phyloP scores from a whole-genome alignment of 2,329 filamentous ascomycete species.

The Neurospora sp. region DNA sequence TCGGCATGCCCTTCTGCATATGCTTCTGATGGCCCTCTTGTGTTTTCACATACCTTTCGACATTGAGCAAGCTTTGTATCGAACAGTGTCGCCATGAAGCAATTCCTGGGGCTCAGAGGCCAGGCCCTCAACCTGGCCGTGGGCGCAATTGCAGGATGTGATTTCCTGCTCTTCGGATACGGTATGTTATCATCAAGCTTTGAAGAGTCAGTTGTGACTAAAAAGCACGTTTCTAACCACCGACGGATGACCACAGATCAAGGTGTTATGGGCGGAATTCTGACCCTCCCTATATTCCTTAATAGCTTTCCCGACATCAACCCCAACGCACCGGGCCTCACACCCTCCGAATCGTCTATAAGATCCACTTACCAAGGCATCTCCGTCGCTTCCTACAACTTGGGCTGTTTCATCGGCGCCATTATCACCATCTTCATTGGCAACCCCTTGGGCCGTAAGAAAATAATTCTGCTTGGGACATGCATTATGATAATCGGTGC shows the following conservation, averaged over 20 bases:
- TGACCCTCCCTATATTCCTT: constrained; percentile 57
- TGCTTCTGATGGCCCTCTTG: neutral
- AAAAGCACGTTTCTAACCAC: neutral
- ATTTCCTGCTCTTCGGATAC: constrained; percentile 55
- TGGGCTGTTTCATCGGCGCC: constrained; percentile 23
- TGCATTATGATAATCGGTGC: constrained; percentile 34
- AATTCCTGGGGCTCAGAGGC: constrained; percentile 57
- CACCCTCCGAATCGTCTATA: constrained; percentile 23
- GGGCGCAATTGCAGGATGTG: constrained; percentile 59
- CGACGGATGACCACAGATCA: neutral
- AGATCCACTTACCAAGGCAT: constrained; percentile 39
- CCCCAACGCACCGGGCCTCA: constrained; percentile 26
- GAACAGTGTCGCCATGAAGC: constrained; percentile 15
- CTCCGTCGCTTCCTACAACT: constrained; percentile 20
- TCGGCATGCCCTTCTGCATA: neutral
- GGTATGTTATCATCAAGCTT: constrained; percentile 25
- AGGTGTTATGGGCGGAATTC: constrained; percentile 62
- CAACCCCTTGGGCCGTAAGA: constrained; percentile 31
- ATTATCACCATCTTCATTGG: constrained; percentile 25
- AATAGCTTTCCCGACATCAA: constrained; percentile 44
- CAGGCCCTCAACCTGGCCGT: constrained; percentile 57
- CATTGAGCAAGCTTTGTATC: neutral
- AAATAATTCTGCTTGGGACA: constrained; percentile 30
- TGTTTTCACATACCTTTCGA: neutral
- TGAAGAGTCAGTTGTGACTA: neutral